Base-by-base conservation (phyloP, 2,329 filamentous ascomycete species). In the Sclerotinia spermophila region DNA sequence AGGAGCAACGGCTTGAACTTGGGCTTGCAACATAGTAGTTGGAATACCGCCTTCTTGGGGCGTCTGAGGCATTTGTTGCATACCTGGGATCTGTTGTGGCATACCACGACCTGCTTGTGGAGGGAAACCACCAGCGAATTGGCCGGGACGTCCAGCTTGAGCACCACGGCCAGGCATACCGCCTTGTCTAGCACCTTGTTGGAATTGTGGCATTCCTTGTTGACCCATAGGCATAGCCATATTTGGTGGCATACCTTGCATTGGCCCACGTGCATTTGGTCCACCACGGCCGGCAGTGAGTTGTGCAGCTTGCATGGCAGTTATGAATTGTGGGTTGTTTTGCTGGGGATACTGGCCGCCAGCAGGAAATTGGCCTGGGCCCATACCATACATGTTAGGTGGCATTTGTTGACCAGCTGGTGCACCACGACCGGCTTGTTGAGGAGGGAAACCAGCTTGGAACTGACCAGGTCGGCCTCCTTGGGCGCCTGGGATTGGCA, bases 391-490 rank as follows among this genome's bases (percentile, higher is more conserved):
- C 84, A 94, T 90, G 84, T 90, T 92, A 74, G 93, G 92, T 72
- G 93, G 93, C 75, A 97, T 88, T 83, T 94, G 92, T 83, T 96
- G 94, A 77, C 91, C 91, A 77, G 86, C 86, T 75, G 92, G 90
- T 75, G 90, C 93, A 75, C 94, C 94, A 81, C 95, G 94, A 75
- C 94, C 94, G 77, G 92, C 93, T 82, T 93, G 92, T 82, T 96
- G 93, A 78, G 89, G 90, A 75, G 90, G 89, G 84, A 95, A 96
- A 69, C 88, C 90, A 78, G 86, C 89, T 74, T 92, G 89, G 86
- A 94, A 97, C 80, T 96, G 93, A 77, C 90, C 92, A 75, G 93
- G 93, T 77, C 94, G 93, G 77, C 92, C 92, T 77, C 88, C 91
- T 80, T 93, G 93, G 76, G 90, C 90, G 77, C 86, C 88, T 71